These are phyloP conservation scores for Fibroporia radiculosa DNA, from an alignment of 768 basidiomycete genomes.

Conservation along the genomic window DNA sequence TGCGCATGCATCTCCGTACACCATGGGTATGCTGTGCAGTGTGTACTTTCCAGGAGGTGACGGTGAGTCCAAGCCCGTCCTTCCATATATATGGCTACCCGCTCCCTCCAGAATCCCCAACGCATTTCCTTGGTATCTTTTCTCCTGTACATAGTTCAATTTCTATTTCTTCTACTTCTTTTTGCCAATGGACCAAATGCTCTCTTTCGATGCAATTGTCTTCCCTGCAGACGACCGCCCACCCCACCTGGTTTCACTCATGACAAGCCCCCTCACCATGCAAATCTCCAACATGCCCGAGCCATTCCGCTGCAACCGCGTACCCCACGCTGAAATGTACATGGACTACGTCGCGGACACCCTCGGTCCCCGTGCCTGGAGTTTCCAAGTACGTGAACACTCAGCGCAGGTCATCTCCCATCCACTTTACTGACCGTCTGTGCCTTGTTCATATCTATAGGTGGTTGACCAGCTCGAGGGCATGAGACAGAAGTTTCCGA, in stretches of 20 bases:
- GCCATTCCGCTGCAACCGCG: slow-evolving; percentile 41
- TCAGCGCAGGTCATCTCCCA: not conserved
- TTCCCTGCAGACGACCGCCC: slow-evolving; percentile 77
- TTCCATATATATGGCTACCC: not conserved
- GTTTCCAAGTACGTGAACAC: slow-evolving; percentile 48
- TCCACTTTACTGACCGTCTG: too few species aligned
- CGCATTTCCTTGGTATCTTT: not conserved
- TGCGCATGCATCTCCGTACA: too few species aligned
- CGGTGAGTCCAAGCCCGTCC: too few species aligned
- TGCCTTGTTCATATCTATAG: slow-evolving; percentile 31
- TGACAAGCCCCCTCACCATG: slow-evolving; percentile 50
- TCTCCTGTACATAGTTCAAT: slow-evolving; percentile 1
- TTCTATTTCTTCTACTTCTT: not conserved
- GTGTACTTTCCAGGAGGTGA: too few species aligned
- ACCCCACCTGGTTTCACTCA: slow-evolving; percentile 63
- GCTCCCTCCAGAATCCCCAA: not conserved
- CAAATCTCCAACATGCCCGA: slow-evolving; percentile 13
- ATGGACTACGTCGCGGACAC: slow-evolving; percentile 84
- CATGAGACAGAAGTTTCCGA: slow-evolving; percentile 71
- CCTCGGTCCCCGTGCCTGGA: slow-evolving; percentile 61
- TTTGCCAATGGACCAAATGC: slow-evolving; percentile 51
- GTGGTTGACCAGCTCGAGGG: slow-evolving; percentile 68
- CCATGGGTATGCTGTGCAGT: too few species aligned
- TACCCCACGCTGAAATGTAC: slow-evolving; percentile 78
- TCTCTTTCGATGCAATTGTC: slow-evolving; percentile 62